A percentile compares a stretch with the other conserved stretches of the same genome.
Conservation (phyloP, 2,329 filamentous ascomycete species). For the Pseudopyrenochaeta lycopersici region DNA sequence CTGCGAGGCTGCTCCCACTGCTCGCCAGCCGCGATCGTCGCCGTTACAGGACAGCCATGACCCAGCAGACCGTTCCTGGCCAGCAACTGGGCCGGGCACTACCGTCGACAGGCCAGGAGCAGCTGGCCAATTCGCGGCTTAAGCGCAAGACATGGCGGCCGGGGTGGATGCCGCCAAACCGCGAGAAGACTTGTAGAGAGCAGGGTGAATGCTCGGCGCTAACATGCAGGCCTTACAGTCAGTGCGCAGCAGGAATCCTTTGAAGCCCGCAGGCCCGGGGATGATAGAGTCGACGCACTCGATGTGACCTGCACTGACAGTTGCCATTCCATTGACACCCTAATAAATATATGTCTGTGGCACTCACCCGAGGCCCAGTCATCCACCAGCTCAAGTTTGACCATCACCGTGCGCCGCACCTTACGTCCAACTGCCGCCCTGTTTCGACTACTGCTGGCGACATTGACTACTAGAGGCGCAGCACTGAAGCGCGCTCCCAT, state of each 20-base stretch:
- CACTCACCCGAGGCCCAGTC: slow-evolving; percentile 24
- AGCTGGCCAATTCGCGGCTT: slow-evolving; percentile 42
- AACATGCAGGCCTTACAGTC: slow-evolving; percentile 33
- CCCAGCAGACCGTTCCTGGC: slow-evolving; percentile 46
- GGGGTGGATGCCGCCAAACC: slow-evolving; percentile 28
- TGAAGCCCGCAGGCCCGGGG: slow-evolving; percentile 33
- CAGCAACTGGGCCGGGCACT: slow-evolving; percentile 46
- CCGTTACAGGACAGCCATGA: slow-evolving; percentile 18
- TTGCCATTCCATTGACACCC: slow-evolving; percentile 24
- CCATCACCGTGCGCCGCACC: slow-evolving; percentile 12
- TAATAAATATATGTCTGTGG: slow-evolving; percentile 34
- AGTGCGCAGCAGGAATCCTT: slow-evolving; percentile 34
- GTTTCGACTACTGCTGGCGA: slow-evolving; percentile 15
- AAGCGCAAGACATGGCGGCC: slow-evolving; percentile 36
- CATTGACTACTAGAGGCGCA: slow-evolving; percentile 24
- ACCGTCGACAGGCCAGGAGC: slow-evolving; percentile 35
- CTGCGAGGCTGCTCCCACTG: slow-evolving; percentile 13
- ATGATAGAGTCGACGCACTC: slow-evolving; percentile 47
- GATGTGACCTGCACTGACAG: slow-evolving; percentile 25
- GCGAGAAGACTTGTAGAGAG: slow-evolving; percentile 21
- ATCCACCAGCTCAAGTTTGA: slow-evolving; percentile 16
- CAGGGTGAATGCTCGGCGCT: slow-evolving; percentile 38
- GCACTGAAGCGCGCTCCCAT: slow-evolving; percentile 18
- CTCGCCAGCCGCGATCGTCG: slow-evolving; percentile 21
- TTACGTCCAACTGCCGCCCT: slow-evolving; percentile 13